These are phyloP conservation scores for Pugionium cornutum DNA, from an alignment of 345 rosid genomes.

Conservation along the genomic window DNA sequence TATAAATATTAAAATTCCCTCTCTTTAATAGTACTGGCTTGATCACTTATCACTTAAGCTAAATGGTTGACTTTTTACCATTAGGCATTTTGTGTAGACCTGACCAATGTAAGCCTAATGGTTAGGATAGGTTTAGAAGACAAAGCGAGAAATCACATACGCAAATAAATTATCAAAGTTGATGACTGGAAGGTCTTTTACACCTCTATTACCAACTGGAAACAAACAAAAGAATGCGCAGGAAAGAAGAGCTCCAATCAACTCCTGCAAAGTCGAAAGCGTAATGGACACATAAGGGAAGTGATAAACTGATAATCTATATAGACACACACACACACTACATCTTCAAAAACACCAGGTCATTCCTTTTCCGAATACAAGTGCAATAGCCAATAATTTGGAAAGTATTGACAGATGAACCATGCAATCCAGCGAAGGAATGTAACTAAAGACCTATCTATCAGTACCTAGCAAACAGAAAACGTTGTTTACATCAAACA, in stretches of 20 bases:
- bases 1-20: not conserved
- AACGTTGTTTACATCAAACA: not conserved
- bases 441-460: not conserved
- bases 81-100: not conserved
- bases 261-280: not conserved
- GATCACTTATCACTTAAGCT: conserved; percentile 22
- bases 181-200: no score
- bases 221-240: no score
- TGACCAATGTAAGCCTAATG: not conserved
- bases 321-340: conserved; percentile 15
- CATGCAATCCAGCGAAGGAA: conserved; percentile 5
- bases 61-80: conserved; percentile 9
- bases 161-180: no score
- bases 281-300: conserved; percentile 2
- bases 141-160: conserved; percentile 15
- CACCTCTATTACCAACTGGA: no score
- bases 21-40: conserved; percentile 4
- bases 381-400: not conserved
- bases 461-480: conserved; percentile 2
- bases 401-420: not conserved
- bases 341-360: conserved; percentile 19
- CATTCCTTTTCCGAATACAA: conserved; percentile 4
- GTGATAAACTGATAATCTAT: conserved; percentile 8
- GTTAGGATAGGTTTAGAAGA: conserved; percentile 30
- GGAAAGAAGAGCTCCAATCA: not conserved